A percentile compares a stretch with the other conserved stretches of the same genome.
Evolutionary conservation across 176 grass and related monocot genomes (phyloP).

Genomic region (Alopecurus myosuroides): DNA sequence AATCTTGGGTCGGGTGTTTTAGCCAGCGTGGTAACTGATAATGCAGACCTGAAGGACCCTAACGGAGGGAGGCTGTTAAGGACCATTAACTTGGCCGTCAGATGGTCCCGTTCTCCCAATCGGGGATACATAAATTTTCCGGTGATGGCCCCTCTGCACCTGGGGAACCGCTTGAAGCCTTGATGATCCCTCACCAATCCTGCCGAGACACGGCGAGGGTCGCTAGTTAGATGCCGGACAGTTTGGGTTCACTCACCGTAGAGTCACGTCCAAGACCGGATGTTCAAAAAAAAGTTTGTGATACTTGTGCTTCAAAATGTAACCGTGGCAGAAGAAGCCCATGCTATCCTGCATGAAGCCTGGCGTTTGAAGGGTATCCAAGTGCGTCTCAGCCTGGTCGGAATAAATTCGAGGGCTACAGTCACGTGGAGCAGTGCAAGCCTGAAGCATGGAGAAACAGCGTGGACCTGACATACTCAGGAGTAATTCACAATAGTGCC

Average conservation of each 20-base stretch:
- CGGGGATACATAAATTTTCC: conserved; percentile 4
- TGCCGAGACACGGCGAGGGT: not conserved
- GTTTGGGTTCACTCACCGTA: not conserved
- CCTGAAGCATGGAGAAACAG: not conserved
- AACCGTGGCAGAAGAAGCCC: not conserved
- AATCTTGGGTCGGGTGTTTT: not conserved
- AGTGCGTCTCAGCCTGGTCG: not conserved
- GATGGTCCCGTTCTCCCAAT: not conserved
- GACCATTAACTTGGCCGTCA: not conserved
- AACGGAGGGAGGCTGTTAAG: not conserved
- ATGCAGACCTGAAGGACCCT: not conserved
- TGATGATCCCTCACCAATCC: not conserved
- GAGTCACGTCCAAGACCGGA: not conserved
- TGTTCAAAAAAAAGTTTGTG: too few relatives aligned
- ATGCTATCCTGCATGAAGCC: not conserved
- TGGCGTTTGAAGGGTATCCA: not conserved
- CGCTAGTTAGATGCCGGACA: not conserved
- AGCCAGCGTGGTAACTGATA: not conserved
- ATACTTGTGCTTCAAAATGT: too few relatives aligned
- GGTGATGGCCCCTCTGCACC: not conserved
- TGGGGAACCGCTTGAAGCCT: not conserved
- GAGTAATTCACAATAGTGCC: not conserved
- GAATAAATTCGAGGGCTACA: conserved; percentile 25
- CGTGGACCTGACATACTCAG: not conserved
- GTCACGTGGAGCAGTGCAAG: conserved; percentile 29